Base-by-base conservation (phyloP, 2,329 filamentous ascomycete species). In the Fusarium coicis region DNA sequence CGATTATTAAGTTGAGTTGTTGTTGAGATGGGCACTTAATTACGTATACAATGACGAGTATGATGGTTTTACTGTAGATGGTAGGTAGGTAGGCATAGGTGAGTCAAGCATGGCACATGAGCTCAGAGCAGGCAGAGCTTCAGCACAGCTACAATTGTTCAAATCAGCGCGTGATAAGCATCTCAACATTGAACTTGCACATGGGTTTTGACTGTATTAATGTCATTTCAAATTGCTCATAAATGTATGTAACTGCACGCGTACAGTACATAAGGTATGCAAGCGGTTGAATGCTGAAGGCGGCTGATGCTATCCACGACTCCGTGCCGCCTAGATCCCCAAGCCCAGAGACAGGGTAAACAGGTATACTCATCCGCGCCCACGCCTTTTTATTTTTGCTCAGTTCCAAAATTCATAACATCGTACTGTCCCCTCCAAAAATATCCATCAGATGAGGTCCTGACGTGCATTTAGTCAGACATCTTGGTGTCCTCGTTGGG, bases 401-500 rank as follows among this genome's bases (percentile, higher is more conserved):
- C 57, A 42, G 68, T 74, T 63, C 71, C 63, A 59, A 68, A 65
- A 54, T 54, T 76, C 74, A 74, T 76, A 68, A 75, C 50, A 73
- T 70, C 72, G 68, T 77, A 58, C 64, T 42, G 52, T 50, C 61
- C 42, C 46, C 66, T 53, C 43, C 52, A 56, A 54, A 54, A 40
- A 44, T 23, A 43, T 55, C 32, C 23, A 19, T 72, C 54, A 58
- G 34, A 57, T 34, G 40, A 65, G 37, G 16, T 36, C 30, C 10
- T 39, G 30, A 37, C 46, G 23, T 32, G 56, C 34, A 54, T 68
- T 63, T 82, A 84, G 52, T 80, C 82, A 32, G 81, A 80, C 92
- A 94, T 94, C 84, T 91, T 90, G 73, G 93, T 92, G 69, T 91
- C 90, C 72, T 91, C 88, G 55, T 36, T 37, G 43, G 88, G 81